Percentiles rank a stretch among this genome's conserved stretches.
Conservation (phyloP, 768 basidiomycete species). For the Podaxis carcinomalis region DNA sequence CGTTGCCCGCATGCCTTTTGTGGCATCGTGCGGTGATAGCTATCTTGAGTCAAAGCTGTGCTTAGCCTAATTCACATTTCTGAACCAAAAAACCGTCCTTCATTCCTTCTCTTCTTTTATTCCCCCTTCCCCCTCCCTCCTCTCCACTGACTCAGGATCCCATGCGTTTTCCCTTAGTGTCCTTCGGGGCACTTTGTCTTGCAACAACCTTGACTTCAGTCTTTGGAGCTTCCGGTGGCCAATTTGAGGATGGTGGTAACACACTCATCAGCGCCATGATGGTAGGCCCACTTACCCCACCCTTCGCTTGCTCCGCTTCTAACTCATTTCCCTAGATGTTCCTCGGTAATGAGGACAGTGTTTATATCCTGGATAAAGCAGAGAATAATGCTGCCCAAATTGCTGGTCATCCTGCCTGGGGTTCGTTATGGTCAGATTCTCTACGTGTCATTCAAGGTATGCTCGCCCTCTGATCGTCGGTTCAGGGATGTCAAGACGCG, state of each 20-base stretch:
- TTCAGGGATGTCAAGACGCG: constrained; percentile 54
- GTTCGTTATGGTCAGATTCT: constrained; percentile 39
- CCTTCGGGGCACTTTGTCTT: too few species aligned
- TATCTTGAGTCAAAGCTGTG: too few species aligned
- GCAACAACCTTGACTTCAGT: too few species aligned
- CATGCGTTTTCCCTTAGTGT: too few species aligned
- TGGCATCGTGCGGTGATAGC: too few species aligned
- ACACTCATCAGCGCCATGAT: constrained; percentile 72
- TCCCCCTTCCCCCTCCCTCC: too few species aligned
- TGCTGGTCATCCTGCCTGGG: constrained; percentile 69
- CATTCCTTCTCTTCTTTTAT: too few species aligned
- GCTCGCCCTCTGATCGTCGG: constrained; percentile 23
- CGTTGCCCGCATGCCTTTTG: too few species aligned
- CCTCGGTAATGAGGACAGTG: constrained; percentile 38
- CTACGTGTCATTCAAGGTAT: background rate
- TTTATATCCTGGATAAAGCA: constrained; percentile 72
- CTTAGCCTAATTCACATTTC: too few species aligned
- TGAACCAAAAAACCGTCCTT: too few species aligned
- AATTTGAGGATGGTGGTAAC: constrained; percentile 62
- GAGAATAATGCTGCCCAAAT: constrained; percentile 65
- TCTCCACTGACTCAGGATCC: too few species aligned
- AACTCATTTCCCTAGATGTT: constrained; percentile 31
- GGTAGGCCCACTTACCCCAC: constrained; percentile 28
- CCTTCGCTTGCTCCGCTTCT: background rate
- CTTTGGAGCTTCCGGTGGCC: constrained; percentile 22